A percentile compares a stretch with the other conserved stretches of the same genome.
Evolutionary conservation across 1,284 basidiomycete genomes (phyloP).

Genomic region (Ustilago lituana): DNA sequence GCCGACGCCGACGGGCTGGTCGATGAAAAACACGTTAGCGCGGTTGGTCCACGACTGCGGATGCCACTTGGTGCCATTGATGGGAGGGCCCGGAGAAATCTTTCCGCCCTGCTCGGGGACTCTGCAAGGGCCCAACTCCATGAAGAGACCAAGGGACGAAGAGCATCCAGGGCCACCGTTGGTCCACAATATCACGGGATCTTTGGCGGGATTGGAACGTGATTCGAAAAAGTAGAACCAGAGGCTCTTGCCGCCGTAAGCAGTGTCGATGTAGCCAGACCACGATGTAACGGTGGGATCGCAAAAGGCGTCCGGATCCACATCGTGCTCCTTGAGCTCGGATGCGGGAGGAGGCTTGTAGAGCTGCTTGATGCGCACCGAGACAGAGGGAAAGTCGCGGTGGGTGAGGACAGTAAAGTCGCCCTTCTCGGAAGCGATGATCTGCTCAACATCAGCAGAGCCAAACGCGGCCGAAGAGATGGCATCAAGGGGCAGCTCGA

Average conservation of each 20-base stretch:
- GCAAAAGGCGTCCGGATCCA: conserved; percentile 59
- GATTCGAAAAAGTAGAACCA: conserved; percentile 90
- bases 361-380: conserved; percentile 57
- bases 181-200: conserved; percentile 71
- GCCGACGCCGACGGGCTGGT: conserved; percentile 78
- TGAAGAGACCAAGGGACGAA: conserved; percentile 72
- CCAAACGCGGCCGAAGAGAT: conserved; percentile 38
- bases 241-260: conserved; percentile 74
- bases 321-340: conserved; percentile 30
- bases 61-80: conserved; percentile 74
- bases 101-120: conserved; percentile 42
- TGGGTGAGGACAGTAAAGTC: conserved; percentile 50
- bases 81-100: conserved; percentile 49
- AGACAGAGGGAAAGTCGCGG: conserved; percentile 53
- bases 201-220: conserved; percentile 74
- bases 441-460: conserved; percentile 30
- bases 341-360: conserved; percentile 26
- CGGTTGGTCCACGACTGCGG: conserved; percentile 75
- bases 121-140: conserved; percentile 74
- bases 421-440: conserved; percentile 46
- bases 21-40: conserved; percentile 78
- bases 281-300: conserved; percentile 61
- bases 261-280: conserved; percentile 71
- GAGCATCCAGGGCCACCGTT: conserved; percentile 67
- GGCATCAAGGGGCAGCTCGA: conserved; percentile 49